Base-by-base conservation (phyloP, 2,329 filamentous ascomycete species). In the Didymella keratinophila region DNA sequence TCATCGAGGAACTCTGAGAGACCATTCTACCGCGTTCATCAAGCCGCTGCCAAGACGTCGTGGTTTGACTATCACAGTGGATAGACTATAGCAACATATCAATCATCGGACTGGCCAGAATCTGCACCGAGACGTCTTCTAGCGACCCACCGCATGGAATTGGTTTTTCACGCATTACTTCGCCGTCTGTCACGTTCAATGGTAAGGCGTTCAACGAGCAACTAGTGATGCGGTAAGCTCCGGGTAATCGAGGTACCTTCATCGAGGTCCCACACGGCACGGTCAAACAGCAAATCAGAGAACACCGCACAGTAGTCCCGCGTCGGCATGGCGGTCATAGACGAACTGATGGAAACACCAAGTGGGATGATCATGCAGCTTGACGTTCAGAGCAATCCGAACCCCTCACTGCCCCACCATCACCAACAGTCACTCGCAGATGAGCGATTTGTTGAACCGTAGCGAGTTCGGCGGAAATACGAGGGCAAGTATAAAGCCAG, bases 1-100 rank as follows among this genome's bases (percentile, higher is more conserved):
- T 68, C 42, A 16, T 64, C 5, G 66, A 64, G 52, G 52, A 64
- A 21, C 39, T 64, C 16, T 53, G 23, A 25, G 23, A 25, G 23
- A 25, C 23, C 23, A 25, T 25, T 25, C 3, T 4, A 25, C 23
- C 23, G 3, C 23, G 23, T 25, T 25, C 23, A 25, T 3, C 23
- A 25, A 25, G 23, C 23, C 23, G 23, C 23, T 25, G 23, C 23
- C 3, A 25, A 25, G 23, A 25, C 23, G 23, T 25, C 23, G 23
- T 25, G 23, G 23, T 25, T 3, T 25, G 23, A 25, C 23, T 25
- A 3, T 7, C 23, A 25, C 23, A 4, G 23, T 25, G 23, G 23
- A 25, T 25, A 25, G 23, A 25, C 23, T 25, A 25, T 25, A 25
- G 23, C 23, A 25, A 4, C 23, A 25, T 25, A 25, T 25, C 23